These are phyloP conservation scores for Ramalina intermedia DNA, from an alignment of 495 filamentous ascomycete genomes.

Conservation along the genomic window DNA sequence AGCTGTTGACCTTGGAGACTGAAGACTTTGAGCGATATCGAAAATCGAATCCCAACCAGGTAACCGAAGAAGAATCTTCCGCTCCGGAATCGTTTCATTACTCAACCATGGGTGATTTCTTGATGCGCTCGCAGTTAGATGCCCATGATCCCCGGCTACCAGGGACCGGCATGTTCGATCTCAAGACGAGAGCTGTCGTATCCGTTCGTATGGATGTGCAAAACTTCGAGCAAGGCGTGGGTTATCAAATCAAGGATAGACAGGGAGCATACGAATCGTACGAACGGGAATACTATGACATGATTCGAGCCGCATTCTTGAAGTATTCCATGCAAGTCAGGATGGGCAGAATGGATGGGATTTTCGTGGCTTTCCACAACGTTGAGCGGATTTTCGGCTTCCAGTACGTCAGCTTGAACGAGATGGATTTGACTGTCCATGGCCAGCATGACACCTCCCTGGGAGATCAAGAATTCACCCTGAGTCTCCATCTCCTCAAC, in stretches of 20 bases:
- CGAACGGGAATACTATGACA: conserved; percentile 91
- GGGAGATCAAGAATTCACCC: conserved; percentile 77
- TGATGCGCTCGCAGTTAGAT: conserved; percentile 93
- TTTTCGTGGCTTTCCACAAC: conserved; percentile 97
- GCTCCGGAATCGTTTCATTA: conserved; percentile 73
- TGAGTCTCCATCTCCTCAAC: conserved; percentile 67
- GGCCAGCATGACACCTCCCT: conserved; percentile 47
- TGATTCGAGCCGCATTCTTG: conserved; percentile 87
- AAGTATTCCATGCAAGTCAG: conserved; percentile 95
- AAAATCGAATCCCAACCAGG: conserved; percentile 43
- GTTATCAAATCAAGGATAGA: conserved; percentile 70
- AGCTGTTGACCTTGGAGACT: conserved; percentile 70
- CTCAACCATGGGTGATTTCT: conserved; percentile 71
- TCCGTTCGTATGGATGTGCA: conserved; percentile 72
- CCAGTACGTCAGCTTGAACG: conserved; percentile 72
- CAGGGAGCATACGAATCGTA: conserved; percentile 75
- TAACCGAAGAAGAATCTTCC: conserved; percentile 46
- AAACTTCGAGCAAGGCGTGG: conserved; percentile 58
- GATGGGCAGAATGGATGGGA: conserved; percentile 96
- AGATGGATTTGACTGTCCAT: conserved; percentile 81
- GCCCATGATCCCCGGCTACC: conserved; percentile 77
- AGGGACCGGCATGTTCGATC: conserved; percentile 88
- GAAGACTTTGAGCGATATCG: conserved; percentile 77
- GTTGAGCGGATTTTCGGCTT: conserved; percentile 92
- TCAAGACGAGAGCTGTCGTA: conserved; percentile 88